phyloP scores from a whole-genome alignment of 192 early-diverging fungal genomes.

The Bifiguratus adelaidae region DNA sequence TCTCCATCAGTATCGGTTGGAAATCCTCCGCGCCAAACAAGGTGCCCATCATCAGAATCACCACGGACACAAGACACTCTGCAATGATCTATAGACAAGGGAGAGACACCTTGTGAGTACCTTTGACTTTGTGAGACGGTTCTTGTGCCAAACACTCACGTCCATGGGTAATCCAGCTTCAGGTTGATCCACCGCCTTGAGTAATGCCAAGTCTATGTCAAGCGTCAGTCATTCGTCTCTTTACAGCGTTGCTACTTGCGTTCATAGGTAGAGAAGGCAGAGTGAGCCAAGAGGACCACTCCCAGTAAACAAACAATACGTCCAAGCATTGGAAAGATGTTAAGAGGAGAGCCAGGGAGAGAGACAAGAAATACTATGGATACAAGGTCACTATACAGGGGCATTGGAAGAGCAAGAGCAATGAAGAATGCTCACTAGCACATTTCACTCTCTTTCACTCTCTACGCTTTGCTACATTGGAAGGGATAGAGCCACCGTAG shows the following conservation, averaged over 20 bases:
- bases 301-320: conserved; percentile 21
- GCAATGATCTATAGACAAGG: conserved; percentile 23
- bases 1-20: conserved; percentile 46
- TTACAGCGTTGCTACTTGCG: conserved; percentile 14
- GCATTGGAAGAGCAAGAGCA: no score
- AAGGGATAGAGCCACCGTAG: no score
- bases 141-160: conserved; percentile 12
- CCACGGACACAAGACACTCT: conserved; percentile 33
- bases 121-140: background rate
- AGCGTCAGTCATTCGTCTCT: background rate
- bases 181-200: conserved; percentile 34
- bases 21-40: conserved; percentile 37
- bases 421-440: no score
- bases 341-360: no score
- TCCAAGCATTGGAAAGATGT: conserved; percentile 13
- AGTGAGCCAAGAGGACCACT: conserved; percentile 30
- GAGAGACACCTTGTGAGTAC: background rate
- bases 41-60: conserved; percentile 32
- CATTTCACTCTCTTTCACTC: no score
- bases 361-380: no score
- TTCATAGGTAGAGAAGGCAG: conserved; percentile 44
- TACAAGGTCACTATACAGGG: no score
- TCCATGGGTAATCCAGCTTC: conserved; percentile 30
- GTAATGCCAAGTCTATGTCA: conserved; percentile 34
- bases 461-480: no score